Evolutionary conservation across 2,329 filamentous ascomycete species (phyloP).

Genomic region (Cryphonectria nitschkei): DNA sequence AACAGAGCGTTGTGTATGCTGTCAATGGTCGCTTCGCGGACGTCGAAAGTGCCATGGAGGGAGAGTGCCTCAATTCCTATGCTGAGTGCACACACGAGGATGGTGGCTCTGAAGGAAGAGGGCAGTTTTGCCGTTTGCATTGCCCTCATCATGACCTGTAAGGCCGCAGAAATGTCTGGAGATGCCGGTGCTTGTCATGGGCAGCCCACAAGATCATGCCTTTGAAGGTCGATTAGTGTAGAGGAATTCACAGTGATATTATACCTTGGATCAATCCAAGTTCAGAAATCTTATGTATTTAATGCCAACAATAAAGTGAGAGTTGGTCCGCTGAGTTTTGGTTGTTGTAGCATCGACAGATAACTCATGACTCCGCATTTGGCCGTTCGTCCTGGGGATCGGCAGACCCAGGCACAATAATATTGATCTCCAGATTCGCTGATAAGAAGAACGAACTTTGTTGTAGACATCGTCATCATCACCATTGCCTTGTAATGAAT

Average conservation of each 20-base stretch:
- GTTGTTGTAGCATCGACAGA: neutral
- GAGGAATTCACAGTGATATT: neutral
- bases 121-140: no score
- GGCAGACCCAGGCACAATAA: neutral
- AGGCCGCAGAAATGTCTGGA: neutral
- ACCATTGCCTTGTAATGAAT: neutral
- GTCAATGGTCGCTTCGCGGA: slow-evolving; percentile 61
- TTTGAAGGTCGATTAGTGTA: neutral
- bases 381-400: neutral
- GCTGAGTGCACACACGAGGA: neutral
- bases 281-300: neutral
- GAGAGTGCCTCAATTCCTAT: neutral
- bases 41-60: slow-evolving; percentile 46
- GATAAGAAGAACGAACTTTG: neutral
- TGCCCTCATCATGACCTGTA: neutral
- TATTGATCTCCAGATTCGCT: neutral
- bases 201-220: neutral
- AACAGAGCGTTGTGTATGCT: slow-evolving; percentile 59
- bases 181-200: neutral
- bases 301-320: neutral
- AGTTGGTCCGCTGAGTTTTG: neutral
- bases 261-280: neutral
- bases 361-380: neutral
- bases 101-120: neutral
- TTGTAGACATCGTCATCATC: neutral